Evolutionary conservation across 2,329 filamentous ascomycete genomes (phyloP).

Genomic region (Colletotrichum sp.): DNA sequence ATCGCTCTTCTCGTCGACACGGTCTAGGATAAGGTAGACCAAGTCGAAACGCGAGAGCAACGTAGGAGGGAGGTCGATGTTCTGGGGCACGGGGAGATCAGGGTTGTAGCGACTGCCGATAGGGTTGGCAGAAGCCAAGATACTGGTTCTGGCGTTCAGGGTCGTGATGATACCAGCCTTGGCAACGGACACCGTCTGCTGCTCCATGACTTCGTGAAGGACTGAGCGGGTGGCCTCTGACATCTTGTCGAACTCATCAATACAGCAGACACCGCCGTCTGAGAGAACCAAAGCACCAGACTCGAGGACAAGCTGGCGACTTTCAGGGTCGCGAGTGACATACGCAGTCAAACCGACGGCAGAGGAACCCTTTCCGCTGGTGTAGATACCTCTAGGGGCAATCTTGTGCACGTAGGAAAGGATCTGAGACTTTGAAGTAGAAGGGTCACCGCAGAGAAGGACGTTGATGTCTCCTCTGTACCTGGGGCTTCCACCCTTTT

Average conservation of each 20-base stretch:
- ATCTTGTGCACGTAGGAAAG: conserved; percentile 97
- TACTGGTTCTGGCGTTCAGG: conserved; percentile 92
- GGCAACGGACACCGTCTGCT: conserved; percentile 84
- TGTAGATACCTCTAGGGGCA: conserved; percentile 85
- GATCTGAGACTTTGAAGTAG: conserved; percentile 94
- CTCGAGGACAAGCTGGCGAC: conserved; percentile 79
- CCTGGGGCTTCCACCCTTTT: conserved; percentile 93
- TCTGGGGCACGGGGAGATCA: conserved; percentile 93
- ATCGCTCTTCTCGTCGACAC: conserved; percentile 88
- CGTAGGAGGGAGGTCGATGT: conserved; percentile 96
- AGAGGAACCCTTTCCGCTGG: conserved; percentile 80
- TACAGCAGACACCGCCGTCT: conserved; percentile 84
- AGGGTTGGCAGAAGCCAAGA: conserved; percentile 95
- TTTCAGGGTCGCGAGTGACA: conserved; percentile 81
- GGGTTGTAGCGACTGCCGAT: conserved; percentile 98
- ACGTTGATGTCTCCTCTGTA: conserved; percentile 99
- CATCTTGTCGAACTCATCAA: conserved; percentile 90
- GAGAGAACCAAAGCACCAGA: conserved; percentile 81
- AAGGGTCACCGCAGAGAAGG: conserved; percentile 94
- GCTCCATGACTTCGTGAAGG: conserved; percentile 88
- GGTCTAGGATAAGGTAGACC: conserved; percentile 95
- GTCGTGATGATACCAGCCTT: conserved; percentile 97
- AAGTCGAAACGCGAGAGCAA: conserved; percentile 95
- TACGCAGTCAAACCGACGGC: conserved; percentile 84
- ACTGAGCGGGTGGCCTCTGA: conserved; percentile 79